phyloP scores from a whole-genome alignment of 371 early-diverging fungal genomes.

The Mortierella sp. region DNA sequence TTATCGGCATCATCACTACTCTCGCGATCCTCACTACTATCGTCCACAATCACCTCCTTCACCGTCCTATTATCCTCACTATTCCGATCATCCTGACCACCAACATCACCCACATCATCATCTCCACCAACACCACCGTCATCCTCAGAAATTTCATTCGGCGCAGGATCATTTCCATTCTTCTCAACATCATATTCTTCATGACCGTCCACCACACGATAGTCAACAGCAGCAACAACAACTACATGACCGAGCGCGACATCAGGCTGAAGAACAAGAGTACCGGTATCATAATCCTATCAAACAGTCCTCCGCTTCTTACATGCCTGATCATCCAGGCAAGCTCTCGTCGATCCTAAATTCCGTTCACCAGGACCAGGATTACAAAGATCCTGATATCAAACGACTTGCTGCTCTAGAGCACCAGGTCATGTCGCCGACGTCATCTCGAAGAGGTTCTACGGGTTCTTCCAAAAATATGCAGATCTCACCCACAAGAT shows the following conservation, averaged over 20 bases:
- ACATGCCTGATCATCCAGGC: slow-evolving; percentile 8
- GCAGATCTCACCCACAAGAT: slow-evolving; percentile 1
- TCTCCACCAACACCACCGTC: too few species aligned
- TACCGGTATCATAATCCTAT: background rate
- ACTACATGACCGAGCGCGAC: too few species aligned
- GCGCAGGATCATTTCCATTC: too few species aligned
- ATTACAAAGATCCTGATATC: slow-evolving; percentile 11
- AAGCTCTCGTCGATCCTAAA: slow-evolving; percentile 1
- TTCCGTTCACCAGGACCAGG: slow-evolving; percentile 17
- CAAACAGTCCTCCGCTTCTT: slow-evolving; percentile 12
- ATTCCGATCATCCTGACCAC: slow-evolving; percentile 13
- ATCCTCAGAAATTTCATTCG: too few species aligned
- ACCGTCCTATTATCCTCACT: background rate
- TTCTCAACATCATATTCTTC: too few species aligned
- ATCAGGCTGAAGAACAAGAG: too few species aligned
- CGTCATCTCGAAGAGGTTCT: slow-evolving; percentile 10
- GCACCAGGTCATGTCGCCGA: background rate
- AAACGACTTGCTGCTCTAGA: slow-evolving; percentile 5
- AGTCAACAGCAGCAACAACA: too few species aligned
- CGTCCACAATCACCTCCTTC: slow-evolving; percentile 10
- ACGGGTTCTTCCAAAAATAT: background rate
- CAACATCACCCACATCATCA: slow-evolving; percentile 13
- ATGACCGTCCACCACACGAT: too few species aligned
- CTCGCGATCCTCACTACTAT: too few species aligned
- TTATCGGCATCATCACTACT: too few species aligned